Conservation (phyloP, 2,329 filamentous ascomycete species). For the Sclerotinia glacialis region DNA sequence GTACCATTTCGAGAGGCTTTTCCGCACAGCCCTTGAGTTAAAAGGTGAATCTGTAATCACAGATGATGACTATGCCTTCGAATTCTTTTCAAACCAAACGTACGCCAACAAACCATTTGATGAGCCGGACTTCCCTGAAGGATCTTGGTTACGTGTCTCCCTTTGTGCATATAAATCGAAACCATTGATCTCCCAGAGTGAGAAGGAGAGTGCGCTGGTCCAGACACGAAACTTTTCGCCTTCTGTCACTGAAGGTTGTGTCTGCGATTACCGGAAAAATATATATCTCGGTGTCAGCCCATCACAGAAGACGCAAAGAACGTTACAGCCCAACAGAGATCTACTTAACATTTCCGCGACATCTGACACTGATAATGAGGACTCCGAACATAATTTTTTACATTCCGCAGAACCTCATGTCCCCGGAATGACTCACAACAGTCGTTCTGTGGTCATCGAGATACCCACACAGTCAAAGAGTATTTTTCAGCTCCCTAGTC, state of each 20-base stretch:
- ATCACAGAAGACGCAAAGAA: not conserved
- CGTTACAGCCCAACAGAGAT: not conserved
- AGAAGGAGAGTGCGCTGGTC: not conserved
- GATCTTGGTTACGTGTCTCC: not conserved
- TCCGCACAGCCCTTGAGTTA: constrained; percentile 23
- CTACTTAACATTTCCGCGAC: too few relatives aligned
- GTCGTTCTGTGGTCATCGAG: not conserved
- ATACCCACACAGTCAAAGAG: not conserved
- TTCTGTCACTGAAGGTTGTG: not conserved
- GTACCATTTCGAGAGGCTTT: constrained; percentile 22
- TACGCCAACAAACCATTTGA: not conserved
- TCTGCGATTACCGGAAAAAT: not conserved
- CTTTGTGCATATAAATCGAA: not conserved
- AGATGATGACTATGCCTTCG: constrained; percentile 18
- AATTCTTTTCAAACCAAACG: not conserved
- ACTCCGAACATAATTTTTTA: not conserved
- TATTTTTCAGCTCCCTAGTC: not conserved
- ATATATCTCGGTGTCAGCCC: not conserved
- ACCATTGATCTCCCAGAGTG: not conserved
- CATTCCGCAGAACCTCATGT: not conserved
- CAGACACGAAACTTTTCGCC: constrained; percentile 10
- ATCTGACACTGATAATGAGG: not conserved
- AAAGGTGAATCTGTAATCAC: constrained; percentile 22
- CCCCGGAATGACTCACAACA: not conserved
- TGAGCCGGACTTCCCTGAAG: not conserved